Percentiles rank a stretch among this genome's conserved stretches.
These are phyloP conservation scores for Sarocladiaceae sp. DNA, from an alignment of 2,329 filamentous ascomycete species.

Conservation along the genomic window DNA sequence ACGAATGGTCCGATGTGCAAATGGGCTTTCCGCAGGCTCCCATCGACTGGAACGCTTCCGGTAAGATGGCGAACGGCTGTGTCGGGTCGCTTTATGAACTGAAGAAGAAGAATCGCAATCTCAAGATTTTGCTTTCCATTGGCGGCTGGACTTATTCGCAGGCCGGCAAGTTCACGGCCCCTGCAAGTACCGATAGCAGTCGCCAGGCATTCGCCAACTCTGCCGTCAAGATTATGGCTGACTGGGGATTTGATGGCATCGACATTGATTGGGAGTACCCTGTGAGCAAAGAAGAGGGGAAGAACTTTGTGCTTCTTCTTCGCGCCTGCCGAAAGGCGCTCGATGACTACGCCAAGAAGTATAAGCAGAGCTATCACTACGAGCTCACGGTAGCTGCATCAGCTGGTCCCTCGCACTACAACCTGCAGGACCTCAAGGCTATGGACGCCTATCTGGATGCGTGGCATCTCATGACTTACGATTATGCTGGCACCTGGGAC, in stretches of 20 bases:
- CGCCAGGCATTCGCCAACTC: constrained; percentile 61
- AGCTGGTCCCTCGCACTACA: constrained; percentile 42
- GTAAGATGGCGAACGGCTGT: constrained; percentile 69
- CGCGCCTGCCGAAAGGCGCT: constrained; percentile 36
- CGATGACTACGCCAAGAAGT: constrained; percentile 31
- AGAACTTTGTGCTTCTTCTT: constrained; percentile 35
- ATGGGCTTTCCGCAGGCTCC: constrained; percentile 63
- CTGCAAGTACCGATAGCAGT: constrained; percentile 56
- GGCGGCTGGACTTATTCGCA: constrained; percentile 75
- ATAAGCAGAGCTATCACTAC: constrained; percentile 39
- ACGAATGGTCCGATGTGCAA: constrained; percentile 43
- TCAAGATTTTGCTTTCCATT: constrained; percentile 72
- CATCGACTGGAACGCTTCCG: constrained; percentile 42
- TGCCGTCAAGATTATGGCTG: constrained; percentile 62
- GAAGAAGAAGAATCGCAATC: constrained; percentile 67
- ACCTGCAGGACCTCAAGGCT: constrained; percentile 40
- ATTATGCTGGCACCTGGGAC: constrained; percentile 66
- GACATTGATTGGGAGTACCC: constrained; percentile 13
- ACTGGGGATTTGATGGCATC: constrained; percentile 44
- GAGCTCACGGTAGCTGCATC: constrained; percentile 44
- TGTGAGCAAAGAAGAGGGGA: constrained; percentile 25
- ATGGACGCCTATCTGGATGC: constrained; percentile 53
- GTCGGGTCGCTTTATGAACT: constrained; percentile 70
- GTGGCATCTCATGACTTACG: constrained; percentile 63
- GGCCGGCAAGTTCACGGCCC: constrained; percentile 53